Conservation (phyloP, 2,329 filamentous ascomycete genomes). For the Penicillium sp. region DNA sequence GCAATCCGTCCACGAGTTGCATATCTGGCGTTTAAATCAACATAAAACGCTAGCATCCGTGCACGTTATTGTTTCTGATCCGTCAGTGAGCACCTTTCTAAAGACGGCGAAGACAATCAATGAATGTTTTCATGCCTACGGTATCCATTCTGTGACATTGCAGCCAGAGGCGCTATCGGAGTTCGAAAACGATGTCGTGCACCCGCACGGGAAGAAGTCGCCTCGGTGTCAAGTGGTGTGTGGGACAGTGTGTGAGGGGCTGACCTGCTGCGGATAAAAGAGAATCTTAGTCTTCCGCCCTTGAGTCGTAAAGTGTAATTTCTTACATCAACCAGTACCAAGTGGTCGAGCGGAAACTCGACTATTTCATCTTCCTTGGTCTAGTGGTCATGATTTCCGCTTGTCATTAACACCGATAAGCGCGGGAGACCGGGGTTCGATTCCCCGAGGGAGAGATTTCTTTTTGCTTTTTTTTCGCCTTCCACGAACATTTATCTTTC, state of each 20-base stretch:
- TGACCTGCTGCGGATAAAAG: slow-evolving; percentile 54
- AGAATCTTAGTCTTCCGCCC: background rate
- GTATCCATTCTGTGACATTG: slow-evolving; percentile 69
- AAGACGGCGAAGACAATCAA: slow-evolving; percentile 62
- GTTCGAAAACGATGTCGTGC: background rate
- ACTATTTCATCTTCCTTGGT: slow-evolving; percentile 31
- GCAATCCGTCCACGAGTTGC: slow-evolving; percentile 68
- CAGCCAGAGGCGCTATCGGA: slow-evolving; percentile 60
- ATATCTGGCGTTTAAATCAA: slow-evolving; percentile 74
- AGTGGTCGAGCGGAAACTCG: slow-evolving; percentile 28
- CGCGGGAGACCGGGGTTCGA: slow-evolving; percentile 43
- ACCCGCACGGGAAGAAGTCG: slow-evolving; percentile 26
- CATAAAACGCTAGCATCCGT: slow-evolving; percentile 68
- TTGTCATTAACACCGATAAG: slow-evolving; percentile 35
- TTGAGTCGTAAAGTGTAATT: background rate
- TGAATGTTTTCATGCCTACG: slow-evolving; percentile 72
- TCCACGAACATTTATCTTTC: background rate
- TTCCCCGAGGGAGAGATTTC: slow-evolving; percentile 38
- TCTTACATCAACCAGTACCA: slow-evolving; percentile 19
- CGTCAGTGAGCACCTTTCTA: slow-evolving; percentile 60
- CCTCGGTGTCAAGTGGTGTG: slow-evolving; percentile 54
- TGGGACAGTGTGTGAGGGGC: slow-evolving; percentile 51
- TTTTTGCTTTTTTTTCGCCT: slow-evolving; percentile 17
- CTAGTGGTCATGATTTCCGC: slow-evolving; percentile 45
- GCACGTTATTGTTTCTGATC: slow-evolving; percentile 64